A percentile compares a stretch with the other conserved stretches of the same genome.
Evolutionary conservation across 306 rosid species (phyloP).

Genomic region (Dryas alaskensis): DNA sequence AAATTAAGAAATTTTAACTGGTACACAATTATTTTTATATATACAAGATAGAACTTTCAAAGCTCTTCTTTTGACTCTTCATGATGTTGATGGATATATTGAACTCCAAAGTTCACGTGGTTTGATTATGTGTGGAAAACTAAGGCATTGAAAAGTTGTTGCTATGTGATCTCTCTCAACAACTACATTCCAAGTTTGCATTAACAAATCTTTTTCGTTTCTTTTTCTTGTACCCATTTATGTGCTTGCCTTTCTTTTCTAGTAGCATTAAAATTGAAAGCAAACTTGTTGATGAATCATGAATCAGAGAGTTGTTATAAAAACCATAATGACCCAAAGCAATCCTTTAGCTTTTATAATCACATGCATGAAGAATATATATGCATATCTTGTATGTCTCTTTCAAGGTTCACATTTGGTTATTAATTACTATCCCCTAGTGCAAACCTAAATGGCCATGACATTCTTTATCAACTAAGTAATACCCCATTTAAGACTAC

Average conservation of each 20-base stretch:
- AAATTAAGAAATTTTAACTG: no score
- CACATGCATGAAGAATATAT: neutral
- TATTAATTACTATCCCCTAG: neutral
- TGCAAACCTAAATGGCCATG: neutral
- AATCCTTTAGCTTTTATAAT: neutral
- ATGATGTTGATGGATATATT: no score
- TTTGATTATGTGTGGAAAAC: no score
- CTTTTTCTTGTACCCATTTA: neutral
- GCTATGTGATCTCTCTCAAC: neutral
- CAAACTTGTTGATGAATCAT: neutral
- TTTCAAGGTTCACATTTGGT: neutral
- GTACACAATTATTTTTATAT: no score
- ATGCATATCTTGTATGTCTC: neutral
- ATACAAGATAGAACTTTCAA: no score
- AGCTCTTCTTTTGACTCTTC: no score
- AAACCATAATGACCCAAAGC: neutral
- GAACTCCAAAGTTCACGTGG: no score
- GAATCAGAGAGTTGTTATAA: neutral
- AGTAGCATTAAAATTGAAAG: neutral
- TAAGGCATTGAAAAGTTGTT: no score
- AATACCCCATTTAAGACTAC: no score
- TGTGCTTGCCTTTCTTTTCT: neutral
- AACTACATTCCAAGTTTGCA: slow-evolving; percentile 17
- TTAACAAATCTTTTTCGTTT: neutral
- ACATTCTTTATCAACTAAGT: neutral